Base-by-base conservation (phyloP, 208 protist genomes). In the Trypanosoma platydactyli region DNA sequence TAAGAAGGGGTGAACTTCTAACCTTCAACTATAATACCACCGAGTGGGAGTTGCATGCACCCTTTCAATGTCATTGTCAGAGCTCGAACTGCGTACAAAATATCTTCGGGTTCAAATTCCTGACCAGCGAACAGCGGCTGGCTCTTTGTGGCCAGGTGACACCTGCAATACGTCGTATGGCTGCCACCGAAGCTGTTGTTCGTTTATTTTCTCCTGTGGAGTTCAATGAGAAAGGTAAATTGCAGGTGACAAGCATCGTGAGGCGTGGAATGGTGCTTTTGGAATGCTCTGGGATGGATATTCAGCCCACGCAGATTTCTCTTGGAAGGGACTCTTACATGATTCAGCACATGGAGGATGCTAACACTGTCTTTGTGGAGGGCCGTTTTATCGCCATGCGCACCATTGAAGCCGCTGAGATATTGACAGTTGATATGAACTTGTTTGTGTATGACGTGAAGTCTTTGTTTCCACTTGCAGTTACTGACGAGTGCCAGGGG, bases 401-500 rank as follows among this genome's bases (percentile, higher is more conserved):
- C n/a, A 76, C 58, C 40, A 40, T 94, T 20, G 69, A 70, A 12
- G 48, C 63, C 9, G 71, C 62, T 0, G 79, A 88, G 65, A 9
- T 59, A 38, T 69, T 94, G 16, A 78, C 72, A n/a, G 74, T 94
- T 24, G 83, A 94, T 73, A 88, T 94, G 83, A 89, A 91, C 73
- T 87, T 84, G 55, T 89, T 94, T 50, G 81, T 92, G 58, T 94
- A 94, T 74, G 83, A 91, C 66, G 90, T 92, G 83, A 74, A 75
- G 25, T 57, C n/a, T 20, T 68, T 89, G 33, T 92, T 94, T 64
- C 88, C 85, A 25, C 71, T 52, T 58, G 71, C 73, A 16, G 40
- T 71, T 67, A 52, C 65, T 25, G 74, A 85, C 45, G 70, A 70
- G 20, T 90, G 83, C 73, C 64, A 76, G 50, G 88, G 88, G 44